Conservation (phyloP, 768 basidiomycete genomes). For the Lactifluus subvellereus region DNA sequence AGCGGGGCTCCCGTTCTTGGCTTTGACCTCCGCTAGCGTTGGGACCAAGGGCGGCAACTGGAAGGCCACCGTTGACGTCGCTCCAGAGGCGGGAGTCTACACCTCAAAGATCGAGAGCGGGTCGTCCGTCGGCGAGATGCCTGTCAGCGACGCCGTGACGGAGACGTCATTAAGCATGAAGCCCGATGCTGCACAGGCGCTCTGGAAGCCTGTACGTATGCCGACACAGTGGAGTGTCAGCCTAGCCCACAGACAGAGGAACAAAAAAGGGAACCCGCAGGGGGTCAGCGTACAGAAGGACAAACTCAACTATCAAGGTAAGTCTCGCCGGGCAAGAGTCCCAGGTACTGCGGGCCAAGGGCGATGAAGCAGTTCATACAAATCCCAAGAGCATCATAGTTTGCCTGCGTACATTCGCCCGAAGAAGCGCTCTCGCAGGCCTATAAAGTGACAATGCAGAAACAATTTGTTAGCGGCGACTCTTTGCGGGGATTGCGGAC, state of each 20-base stretch:
- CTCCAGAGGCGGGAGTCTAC: neutral
- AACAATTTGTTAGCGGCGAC: neutral
- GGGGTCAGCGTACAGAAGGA: neutral
- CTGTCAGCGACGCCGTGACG: slow-evolving; percentile 3
- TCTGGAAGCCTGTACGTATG: neutral
- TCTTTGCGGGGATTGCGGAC: neutral
- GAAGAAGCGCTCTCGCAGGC: neutral
- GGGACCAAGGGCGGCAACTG: neutral
- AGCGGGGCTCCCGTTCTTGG: neutral
- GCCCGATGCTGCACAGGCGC: neutral
- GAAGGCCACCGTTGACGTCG: neutral
- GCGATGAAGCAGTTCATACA: slow-evolving; percentile 5
- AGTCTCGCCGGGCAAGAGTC: rapidly evolving
- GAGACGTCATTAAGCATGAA: neutral
- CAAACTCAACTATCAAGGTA: neutral
- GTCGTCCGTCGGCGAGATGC: neutral
- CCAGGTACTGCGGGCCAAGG: neutral
- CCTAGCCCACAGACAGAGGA: neutral
- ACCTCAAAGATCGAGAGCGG: neutral
- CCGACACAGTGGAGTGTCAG: neutral
- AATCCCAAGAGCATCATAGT: neutral
- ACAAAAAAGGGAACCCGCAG: no score
- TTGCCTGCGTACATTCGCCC: slow-evolving; percentile 11
- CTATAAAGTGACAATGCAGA: neutral
- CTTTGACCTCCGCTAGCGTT: neutral